phyloP scores from a whole-genome alignment of 495 filamentous ascomycete species.

The Friedmanniomyces simplex region DNA sequence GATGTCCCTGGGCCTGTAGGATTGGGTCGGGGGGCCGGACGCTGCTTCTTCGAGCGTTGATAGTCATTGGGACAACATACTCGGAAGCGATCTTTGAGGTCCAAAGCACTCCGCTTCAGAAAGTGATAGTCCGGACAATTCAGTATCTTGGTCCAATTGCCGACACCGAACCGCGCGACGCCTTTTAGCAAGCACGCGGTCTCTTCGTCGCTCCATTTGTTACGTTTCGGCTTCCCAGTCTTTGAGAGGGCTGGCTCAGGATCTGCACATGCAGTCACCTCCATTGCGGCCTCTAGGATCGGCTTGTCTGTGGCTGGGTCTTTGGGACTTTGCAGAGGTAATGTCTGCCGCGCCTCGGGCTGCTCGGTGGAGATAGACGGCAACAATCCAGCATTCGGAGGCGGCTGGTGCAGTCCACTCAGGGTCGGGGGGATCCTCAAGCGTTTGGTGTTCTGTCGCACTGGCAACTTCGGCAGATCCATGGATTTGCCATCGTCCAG shows the following conservation, averaged over 20 bases:
- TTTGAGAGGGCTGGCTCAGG: neutral
- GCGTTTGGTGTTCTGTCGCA: slow-evolving; percentile 11
- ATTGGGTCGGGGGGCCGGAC: neutral
- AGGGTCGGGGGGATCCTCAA: slow-evolving; percentile 29
- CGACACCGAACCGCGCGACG: slow-evolving; percentile 71
- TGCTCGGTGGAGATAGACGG: slow-evolving; percentile 27
- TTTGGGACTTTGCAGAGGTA: neutral
- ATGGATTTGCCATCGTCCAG: slow-evolving; percentile 8
- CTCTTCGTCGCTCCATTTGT: slow-evolving; percentile 72
- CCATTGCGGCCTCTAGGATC: neutral
- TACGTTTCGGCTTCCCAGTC: slow-evolving; percentile 6
- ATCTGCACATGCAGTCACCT: neutral
- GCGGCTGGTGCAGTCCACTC: slow-evolving; percentile 32
- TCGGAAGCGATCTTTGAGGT: slow-evolving; percentile 76
- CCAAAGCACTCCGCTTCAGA: slow-evolving; percentile 62
- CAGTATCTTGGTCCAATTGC: slow-evolving; percentile 81
- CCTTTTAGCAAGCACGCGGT: slow-evolving; percentile 66
- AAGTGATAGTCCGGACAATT: slow-evolving; percentile 64
- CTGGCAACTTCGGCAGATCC: slow-evolving; percentile 15
- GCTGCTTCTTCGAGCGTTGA: neutral
- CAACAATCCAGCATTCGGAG: slow-evolving; percentile 29
- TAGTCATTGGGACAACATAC: slow-evolving; percentile 57
- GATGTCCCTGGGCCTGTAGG: neutral
- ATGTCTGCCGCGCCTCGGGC: neutral
- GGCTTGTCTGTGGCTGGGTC: neutral